These are phyloP conservation scores for Cordyceps pruinosa DNA, from an alignment of 2,329 filamentous ascomycete species.

Conservation along the genomic window DNA sequence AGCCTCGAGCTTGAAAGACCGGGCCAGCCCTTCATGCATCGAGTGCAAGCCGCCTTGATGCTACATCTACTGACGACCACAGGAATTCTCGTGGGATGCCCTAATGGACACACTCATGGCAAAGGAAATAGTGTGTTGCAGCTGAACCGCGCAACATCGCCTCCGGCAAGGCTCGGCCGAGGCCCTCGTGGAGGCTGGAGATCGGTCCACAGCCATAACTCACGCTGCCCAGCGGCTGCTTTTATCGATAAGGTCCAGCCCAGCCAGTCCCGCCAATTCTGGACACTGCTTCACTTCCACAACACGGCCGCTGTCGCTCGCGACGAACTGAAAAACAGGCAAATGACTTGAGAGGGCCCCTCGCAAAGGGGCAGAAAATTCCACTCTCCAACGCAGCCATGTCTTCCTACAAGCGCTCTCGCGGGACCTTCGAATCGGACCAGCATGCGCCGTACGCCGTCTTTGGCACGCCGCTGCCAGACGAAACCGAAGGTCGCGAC, in stretches of 20 bases:
- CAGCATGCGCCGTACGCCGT: conserved; percentile 65
- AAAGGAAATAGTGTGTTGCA: no score
- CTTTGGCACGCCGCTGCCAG: conserved; percentile 80
- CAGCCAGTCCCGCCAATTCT: neutral
- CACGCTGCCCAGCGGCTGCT: no score
- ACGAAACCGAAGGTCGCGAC: conserved; percentile 71
- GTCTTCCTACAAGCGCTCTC: conserved; percentile 73
- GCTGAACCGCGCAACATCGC: no score
- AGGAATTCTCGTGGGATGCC: no score
- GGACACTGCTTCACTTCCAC: neutral
- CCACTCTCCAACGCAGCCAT: neutral
- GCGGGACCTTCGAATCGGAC: conserved; percentile 71
- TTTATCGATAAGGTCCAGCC: conserved; percentile 6
- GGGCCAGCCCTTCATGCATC: no score
- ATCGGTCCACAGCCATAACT: no score
- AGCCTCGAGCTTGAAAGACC: no score
- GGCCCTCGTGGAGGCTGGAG: no score
- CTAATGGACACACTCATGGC: no score
- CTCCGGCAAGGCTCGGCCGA: no score
- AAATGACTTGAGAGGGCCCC: neutral
- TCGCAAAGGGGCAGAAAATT: neutral
- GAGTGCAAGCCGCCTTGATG: no score
- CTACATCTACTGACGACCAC: no score
- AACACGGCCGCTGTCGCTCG: neutral
- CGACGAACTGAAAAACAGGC: neutral